Percentiles rank a stretch among this genome's conserved stretches.
Evolutionary conservation across 2,329 filamentous ascomycete species (phyloP).

Genomic region (Xylariaceae sp.): DNA sequence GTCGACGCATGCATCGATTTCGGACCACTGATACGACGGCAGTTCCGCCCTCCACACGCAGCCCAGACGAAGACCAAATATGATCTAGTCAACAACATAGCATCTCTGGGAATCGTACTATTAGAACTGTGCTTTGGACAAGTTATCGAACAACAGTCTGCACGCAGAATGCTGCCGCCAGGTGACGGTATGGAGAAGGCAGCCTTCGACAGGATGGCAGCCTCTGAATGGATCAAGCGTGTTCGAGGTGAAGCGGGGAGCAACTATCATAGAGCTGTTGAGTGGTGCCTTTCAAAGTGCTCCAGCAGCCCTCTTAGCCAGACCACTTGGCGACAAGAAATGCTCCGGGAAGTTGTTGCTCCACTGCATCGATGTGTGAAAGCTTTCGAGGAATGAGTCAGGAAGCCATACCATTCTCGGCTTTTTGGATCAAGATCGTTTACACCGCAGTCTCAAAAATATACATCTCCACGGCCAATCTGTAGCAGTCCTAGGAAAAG

Average conservation of each 20-base stretch:
- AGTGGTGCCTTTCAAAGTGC: conserved; percentile 4
- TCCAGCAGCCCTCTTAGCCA: neutral
- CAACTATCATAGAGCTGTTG: neutral
- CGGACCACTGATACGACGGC: neutral
- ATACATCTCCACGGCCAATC: too few relatives aligned
- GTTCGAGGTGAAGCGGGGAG: conserved; percentile 4
- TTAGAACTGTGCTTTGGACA: conserved; percentile 4
- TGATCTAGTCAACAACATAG: neutral
- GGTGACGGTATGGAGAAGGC: neutral
- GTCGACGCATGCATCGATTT: neutral
- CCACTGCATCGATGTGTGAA: neutral
- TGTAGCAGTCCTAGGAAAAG: too few relatives aligned
- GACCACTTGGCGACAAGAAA: neutral
- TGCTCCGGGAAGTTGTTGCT: neutral
- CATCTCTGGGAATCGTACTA: neutral
- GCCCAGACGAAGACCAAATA: too few relatives aligned
- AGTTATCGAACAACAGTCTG: conserved; percentile 1
- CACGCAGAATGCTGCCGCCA: neutral
- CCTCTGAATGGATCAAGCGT: conserved; percentile 2
- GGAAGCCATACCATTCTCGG: too few relatives aligned
- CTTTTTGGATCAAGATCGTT: too few relatives aligned
- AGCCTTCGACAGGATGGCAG: neutral
- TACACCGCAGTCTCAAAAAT: too few relatives aligned
- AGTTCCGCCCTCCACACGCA: neutral
- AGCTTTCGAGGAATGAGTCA: too few relatives aligned